phyloP scores from a whole-genome alignment of 345 rosid genomes.

The Eutrema japonicum region DNA sequence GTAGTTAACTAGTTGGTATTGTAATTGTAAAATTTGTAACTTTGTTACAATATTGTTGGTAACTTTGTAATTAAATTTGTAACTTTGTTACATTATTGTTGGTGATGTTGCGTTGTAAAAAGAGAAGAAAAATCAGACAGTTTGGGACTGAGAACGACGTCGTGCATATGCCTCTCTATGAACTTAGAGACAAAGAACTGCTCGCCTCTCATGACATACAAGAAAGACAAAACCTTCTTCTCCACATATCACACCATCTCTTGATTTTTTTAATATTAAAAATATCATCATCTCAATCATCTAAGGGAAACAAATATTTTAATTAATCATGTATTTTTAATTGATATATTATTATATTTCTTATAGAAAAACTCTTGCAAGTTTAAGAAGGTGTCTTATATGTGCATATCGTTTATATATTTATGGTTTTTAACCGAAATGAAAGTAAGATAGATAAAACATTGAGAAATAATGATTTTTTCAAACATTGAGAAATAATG shows the following conservation, averaged over 20 bases:
- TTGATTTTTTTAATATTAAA: conserved; percentile 19
- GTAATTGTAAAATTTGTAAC: background rate
- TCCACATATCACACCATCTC: conserved; percentile 40
- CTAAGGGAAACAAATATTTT: background rate
- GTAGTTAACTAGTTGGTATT: no score
- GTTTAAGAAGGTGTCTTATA: conserved; percentile 11
- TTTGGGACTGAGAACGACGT: conserved; percentile 38
- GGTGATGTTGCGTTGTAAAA: background rate
- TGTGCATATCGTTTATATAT: no score
- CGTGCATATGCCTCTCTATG: conserved; percentile 26
- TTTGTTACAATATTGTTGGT: background rate
- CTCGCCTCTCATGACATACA: conserved; percentile 38
- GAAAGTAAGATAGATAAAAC: background rate
- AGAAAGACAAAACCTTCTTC: conserved; percentile 41
- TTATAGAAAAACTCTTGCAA: background rate
- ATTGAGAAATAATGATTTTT: no score
- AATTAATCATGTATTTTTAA: background rate
- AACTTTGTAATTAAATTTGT: background rate
- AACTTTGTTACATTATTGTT: conserved; percentile 11
- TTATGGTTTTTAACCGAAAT: no score
- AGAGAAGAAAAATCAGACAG: conserved; percentile 3
- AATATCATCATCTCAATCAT: conserved; percentile 44
- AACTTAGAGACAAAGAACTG: conserved; percentile 38
- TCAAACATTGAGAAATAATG: background rate
- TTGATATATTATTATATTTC: background rate